Percentiles rank a stretch among this genome's conserved stretches.
phyloP scores from a whole-genome alignment of 2,329 filamentous ascomycete genomes.

The Fusarium anguioides region DNA sequence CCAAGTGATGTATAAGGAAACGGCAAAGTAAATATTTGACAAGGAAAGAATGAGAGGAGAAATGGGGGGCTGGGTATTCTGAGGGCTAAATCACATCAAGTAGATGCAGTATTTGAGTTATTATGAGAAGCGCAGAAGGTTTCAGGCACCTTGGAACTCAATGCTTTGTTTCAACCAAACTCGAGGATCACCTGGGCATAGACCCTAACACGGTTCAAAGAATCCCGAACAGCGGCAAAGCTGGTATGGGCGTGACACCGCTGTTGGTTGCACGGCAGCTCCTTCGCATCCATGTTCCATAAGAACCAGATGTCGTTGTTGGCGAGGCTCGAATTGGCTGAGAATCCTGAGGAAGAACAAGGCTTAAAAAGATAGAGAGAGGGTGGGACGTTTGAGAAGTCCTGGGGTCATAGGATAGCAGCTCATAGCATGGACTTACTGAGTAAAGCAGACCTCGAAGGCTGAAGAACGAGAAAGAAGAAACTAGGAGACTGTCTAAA shows the following conservation, averaged over 20 bases:
- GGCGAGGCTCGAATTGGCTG: background rate
- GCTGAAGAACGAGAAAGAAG: constrained; percentile 10
- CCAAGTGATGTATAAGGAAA: constrained; percentile 5
- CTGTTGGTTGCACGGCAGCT: constrained; percentile 10
- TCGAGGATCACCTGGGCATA: constrained; percentile 21
- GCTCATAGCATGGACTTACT: constrained; percentile 25
- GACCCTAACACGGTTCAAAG: constrained; percentile 25
- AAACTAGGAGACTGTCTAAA: constrained; percentile 11
- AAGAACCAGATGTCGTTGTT: constrained; percentile 10
- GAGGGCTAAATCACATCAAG: background rate
- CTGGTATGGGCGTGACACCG: constrained; percentile 8
- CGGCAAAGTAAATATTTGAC: background rate
- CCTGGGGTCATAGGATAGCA: constrained; percentile 7
- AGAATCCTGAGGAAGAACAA: constrained; percentile 4
- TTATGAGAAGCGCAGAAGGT: constrained; percentile 18
- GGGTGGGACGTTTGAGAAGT: constrained; percentile 8
- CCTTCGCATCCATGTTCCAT: constrained; percentile 1
- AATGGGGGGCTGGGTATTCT: background rate
- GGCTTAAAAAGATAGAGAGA: constrained; percentile 3
- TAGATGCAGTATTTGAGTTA: constrained; percentile 5
- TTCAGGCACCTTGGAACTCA: constrained; percentile 24
- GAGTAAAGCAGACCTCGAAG: constrained; percentile 1
- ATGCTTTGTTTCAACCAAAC: constrained; percentile 27
- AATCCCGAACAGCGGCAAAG: constrained; percentile 8
- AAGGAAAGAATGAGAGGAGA: background rate